Base-by-base conservation (phyloP, 2,329 filamentous ascomycete species). In the Lizonia empirigonia region DNA sequence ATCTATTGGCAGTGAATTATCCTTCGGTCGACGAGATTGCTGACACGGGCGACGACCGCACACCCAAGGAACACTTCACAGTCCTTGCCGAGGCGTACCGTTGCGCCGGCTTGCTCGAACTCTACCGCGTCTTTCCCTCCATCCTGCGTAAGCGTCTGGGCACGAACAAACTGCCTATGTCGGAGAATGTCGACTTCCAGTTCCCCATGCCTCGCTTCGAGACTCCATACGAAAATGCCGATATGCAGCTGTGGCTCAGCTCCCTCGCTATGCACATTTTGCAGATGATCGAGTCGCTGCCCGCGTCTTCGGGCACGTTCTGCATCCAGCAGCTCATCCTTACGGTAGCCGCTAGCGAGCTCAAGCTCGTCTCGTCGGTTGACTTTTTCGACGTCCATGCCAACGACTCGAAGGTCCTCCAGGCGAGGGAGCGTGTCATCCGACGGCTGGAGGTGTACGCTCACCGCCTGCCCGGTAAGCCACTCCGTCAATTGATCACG, bases 101-200 rank as follows among this genome's bases (percentile, higher is more conserved):
- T 26, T 78, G 77, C 44, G 74, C 78, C 2, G 81, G 80, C 1
- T 72, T 83, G 4, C 69, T 83, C 36, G 80, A 84, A 55, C 63
- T 84, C 16, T 84, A 84, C 59, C 77, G 78, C 19, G 76, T 78
- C 23, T 83, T 82, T 48, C 81, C 81, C 2, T 77, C 79, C 23
- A 69, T 81, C 27, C 69, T 81, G 1, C 73, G 71, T n/a, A 74
- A 73, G 26, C 75, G 79, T 35, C 59, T 81, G 8, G 68, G 59
- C 47, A 69, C 53, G 9, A 63, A 63, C 44, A 63, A 60, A 20
- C 50, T 59, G 29, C 58, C 58, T 26, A 60, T 59, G 20, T 50
- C 54, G 16, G 63, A 60, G 15, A 65, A 55, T 15, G 59, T 68
- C 13, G 61, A 69, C 40, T 67, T 70, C 40, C 55, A 61, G 18